phyloP scores from a whole-genome alignment of 257 asterid genomes.

The Salvia rosmarinus region DNA sequence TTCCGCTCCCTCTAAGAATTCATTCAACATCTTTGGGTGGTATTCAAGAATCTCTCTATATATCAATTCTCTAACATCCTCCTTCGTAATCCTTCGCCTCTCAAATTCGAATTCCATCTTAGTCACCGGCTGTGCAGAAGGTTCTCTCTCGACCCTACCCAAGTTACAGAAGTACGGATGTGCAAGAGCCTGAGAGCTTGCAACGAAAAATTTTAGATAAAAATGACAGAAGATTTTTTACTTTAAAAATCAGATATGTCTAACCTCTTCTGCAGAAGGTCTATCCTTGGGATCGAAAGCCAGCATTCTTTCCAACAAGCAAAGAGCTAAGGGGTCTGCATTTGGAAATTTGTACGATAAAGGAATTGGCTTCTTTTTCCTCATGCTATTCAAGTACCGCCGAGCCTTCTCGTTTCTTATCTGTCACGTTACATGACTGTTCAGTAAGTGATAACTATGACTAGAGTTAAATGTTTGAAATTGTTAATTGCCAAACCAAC shows the following conservation, averaged over 20 bases:
- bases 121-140: slow-evolving; percentile 89
- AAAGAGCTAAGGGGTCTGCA: slow-evolving; percentile 87
- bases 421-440: slow-evolving; percentile 45
- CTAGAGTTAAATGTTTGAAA: neutral
- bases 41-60: slow-evolving; percentile 91
- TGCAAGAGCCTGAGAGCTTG: slow-evolving; percentile 79
- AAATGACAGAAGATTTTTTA: slow-evolving; percentile 6
- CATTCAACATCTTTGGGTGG: slow-evolving; percentile 93
- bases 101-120: slow-evolving; percentile 98
- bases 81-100: slow-evolving; percentile 92
- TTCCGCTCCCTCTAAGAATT: slow-evolving; percentile 80
- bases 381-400: slow-evolving; percentile 91
- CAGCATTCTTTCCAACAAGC: slow-evolving; percentile 84
- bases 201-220: slow-evolving; percentile 36
- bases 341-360: slow-evolving; percentile 83
- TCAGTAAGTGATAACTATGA: slow-evolving; percentile 32
- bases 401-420: slow-evolving; percentile 97
- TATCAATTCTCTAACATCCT: slow-evolving; percentile 84
- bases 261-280: slow-evolving; percentile 91
- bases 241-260: no score
- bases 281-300: slow-evolving; percentile 96
- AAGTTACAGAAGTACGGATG: slow-evolving; percentile 94
- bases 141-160: slow-evolving; percentile 97
- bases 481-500: neutral
- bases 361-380: slow-evolving; percentile 81